phyloP scores from a whole-genome alignment of 164 flowering plant genomes.

The Aristolochia fimbriata region DNA sequence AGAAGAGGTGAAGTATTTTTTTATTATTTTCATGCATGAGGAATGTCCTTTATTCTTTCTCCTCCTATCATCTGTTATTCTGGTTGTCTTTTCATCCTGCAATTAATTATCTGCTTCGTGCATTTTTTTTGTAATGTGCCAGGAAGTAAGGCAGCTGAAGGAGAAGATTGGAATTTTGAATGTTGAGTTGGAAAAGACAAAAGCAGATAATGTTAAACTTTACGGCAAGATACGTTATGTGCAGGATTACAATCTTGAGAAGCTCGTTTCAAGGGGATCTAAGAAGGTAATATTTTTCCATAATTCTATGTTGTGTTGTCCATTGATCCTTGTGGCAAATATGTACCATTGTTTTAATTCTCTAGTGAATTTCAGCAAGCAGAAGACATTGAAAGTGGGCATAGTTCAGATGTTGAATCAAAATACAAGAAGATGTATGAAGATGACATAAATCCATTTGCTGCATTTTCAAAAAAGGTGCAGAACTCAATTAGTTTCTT shows the following conservation, averaged over 20 bases:
- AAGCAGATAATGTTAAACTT: conserved; percentile 94
- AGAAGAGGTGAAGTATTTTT: conserved; percentile 62
- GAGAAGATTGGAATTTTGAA: conserved; percentile 73
- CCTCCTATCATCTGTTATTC: background rate
- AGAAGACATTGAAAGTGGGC: conserved; percentile 95
- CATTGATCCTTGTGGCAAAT: conserved; percentile 1
- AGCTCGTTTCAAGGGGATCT: conserved; percentile 91
- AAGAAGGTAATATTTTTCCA: conserved; percentile 48
- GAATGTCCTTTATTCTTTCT: background rate
- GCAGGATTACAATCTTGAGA: conserved; percentile 90
- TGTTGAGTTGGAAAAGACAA: conserved; percentile 75
- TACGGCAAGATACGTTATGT: conserved; percentile 98
- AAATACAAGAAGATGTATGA: conserved; percentile 97
- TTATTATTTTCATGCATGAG: background rate
- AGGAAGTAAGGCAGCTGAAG: conserved; percentile 90
- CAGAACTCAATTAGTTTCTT: too few relatives aligned
- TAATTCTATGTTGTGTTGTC: background rate
- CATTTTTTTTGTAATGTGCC: conserved; percentile 9
- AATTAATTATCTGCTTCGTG: background rate
- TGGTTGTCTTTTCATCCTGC: background rate
- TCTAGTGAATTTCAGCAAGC: conserved; percentile 36
- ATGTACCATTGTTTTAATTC: background rate
- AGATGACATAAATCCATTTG: conserved; percentile 98
- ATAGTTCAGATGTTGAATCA: conserved; percentile 89
- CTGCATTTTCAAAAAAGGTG: conserved; percentile 99